Evolutionary conservation across 129 eudicot genomes (phyloP).

Genomic region (Helichrysum umbraculigerum): DNA sequence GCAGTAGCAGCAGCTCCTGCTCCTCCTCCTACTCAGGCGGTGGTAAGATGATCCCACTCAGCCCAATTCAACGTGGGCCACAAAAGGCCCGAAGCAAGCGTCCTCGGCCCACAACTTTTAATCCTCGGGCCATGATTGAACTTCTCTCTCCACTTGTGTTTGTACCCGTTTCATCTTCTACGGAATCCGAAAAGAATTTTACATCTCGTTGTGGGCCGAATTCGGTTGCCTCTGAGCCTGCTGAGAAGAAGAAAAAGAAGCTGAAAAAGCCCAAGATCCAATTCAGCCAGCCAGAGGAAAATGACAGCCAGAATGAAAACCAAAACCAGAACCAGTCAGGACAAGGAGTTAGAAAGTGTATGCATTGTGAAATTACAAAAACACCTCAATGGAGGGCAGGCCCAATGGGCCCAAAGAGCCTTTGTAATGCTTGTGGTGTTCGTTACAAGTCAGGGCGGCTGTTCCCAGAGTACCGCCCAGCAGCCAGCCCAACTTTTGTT

Average conservation of each 20-base stretch:
- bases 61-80: conserved; percentile 58
- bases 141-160: conserved; percentile 49
- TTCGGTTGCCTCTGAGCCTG: conserved; percentile 24
- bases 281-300: conserved; percentile 25
- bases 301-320: conserved; percentile 23
- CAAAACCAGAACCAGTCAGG: conserved; percentile 30
- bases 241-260: conserved; percentile 64
- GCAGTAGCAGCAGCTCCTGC: conserved; percentile 76
- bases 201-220: conserved; percentile 45
- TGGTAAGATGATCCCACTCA: conserved; percentile 52
- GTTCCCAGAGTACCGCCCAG: conserved; percentile 96
- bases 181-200: conserved; percentile 49
- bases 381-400: conserved; percentile 99
- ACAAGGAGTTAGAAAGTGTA: conserved; percentile 73
- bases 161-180: conserved; percentile 31
- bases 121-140: conserved; percentile 60
- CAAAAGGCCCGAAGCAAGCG: conserved; percentile 95
- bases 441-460: conserved; percentile 93
- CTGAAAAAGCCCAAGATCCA: conserved; percentile 39
- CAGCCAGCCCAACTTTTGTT: conserved; percentile 91
- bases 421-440: conserved; percentile 97
- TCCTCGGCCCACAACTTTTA: conserved; percentile 74
- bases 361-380: conserved; percentile 96
- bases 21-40: conserved; percentile 50
- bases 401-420: conserved; percentile 94